phyloP scores from a whole-genome alignment of 139 green algal genomes.

The Gonium pectorale region DNA sequence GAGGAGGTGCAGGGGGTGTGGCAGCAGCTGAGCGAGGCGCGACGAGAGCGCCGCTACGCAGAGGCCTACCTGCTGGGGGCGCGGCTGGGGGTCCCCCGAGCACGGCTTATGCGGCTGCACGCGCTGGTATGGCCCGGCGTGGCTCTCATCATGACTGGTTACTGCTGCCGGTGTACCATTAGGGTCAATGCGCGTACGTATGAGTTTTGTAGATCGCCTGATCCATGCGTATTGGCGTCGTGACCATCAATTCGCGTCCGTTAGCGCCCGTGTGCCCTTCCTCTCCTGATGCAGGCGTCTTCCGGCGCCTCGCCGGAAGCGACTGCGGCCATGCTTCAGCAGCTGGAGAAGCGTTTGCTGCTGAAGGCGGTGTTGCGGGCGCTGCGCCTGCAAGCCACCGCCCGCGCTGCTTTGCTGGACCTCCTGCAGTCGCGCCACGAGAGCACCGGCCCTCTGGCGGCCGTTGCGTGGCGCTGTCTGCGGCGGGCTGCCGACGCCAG shows the following conservation, averaged over 20 bases:
- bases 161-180: too few species aligned
- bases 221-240: too few species aligned
- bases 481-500: neutral
- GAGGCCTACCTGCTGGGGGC: conserved; percentile 14
- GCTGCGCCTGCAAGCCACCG: neutral
- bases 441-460: neutral
- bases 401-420: neutral
- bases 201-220: too few species aligned
- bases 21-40: conserved; percentile 18
- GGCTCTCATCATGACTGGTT: too few species aligned
- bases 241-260: too few species aligned
- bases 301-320: neutral
- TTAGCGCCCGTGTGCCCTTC: too few species aligned
- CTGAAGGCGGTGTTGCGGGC: neutral
- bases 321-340: neutral
- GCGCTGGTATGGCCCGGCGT: neutral
- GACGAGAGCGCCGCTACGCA: neutral
- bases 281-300: neutral
- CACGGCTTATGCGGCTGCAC: neutral
- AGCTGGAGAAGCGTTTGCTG: conserved; percentile 10
- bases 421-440: neutral
- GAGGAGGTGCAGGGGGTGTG: neutral
- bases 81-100: neutral
- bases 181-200: too few species aligned
- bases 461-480: conserved; percentile 23